Evolutionary conservation across 2,329 filamentous ascomycete genomes (phyloP), one percentile per base, ranked within the genome.

Genomic region (Sodiomyces alkalinus): DNA sequence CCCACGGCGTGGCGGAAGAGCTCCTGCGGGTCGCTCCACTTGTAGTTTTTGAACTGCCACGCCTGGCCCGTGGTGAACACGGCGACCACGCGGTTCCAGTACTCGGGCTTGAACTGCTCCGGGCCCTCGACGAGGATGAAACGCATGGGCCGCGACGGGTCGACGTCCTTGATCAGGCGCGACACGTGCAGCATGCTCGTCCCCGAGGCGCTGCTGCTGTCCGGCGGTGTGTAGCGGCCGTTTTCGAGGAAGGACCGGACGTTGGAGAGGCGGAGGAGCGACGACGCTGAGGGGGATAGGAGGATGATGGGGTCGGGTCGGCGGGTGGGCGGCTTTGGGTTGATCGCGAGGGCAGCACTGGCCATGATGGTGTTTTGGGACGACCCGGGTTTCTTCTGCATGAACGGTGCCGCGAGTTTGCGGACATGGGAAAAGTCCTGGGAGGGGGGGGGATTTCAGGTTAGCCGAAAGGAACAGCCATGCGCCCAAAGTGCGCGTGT

Each of bases 21-120:
- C 46, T 96, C 90, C 10, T 74, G 68, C 0, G 90, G 81, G 31
- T 79, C 77, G 41, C 77, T 77, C 83, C 90, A 98, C 55, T 92
- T 93, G 68, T 98, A 98, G 41, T 74, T 80, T 58, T 94, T 93
- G 60, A 98, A 98, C 56, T 98, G 90, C 90, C 90, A 98, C 7
- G 79, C 75, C 58, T 98, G 90, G 19, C 90, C 90, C 0, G 90
- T 98, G 0, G 90, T 98, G 57, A 98, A 96, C 32, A 98, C 86
- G 9, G 81, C 90, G 2, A 94, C 90, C 6, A 98, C 80, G 28
- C 86, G 76, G 44, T 77, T 77, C 90, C 90, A 98, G 61, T 96
- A 94, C 48, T 96, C 86, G 0, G 90, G 90, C 52, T 93, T 92
- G 68, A 98, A 98, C 51, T 90, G 80, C 47, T 92, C 78, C 0